Conservation (phyloP, 352 stramenopile species). For the Phytophthora rubi region DNA sequence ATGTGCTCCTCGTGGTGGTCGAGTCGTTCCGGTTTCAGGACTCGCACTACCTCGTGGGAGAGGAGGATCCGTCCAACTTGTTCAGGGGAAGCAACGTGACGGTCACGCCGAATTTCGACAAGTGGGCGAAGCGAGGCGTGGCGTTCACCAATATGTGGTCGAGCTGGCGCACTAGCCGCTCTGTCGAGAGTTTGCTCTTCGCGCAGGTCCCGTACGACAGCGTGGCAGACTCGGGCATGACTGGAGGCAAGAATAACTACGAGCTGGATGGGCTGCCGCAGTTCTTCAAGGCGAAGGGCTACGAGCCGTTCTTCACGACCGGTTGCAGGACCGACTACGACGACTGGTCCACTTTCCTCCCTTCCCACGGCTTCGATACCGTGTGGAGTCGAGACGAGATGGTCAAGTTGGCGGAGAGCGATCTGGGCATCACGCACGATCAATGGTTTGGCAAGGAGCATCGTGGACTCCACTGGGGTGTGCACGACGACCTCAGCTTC, state of each 20-base stretch:
- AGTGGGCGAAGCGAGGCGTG: slow-evolving; percentile 51
- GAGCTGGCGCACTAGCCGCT: slow-evolving; percentile 57
- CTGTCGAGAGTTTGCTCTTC: slow-evolving; percentile 54
- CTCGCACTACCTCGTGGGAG: slow-evolving; percentile 53
- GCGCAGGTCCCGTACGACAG: slow-evolving; percentile 51
- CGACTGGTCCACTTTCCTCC: slow-evolving; percentile 51
- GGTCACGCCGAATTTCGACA: slow-evolving; percentile 54
- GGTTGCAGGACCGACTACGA: slow-evolving; percentile 52
- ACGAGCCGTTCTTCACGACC: slow-evolving; percentile 54
- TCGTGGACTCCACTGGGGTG: slow-evolving; percentile 37
- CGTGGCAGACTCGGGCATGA: slow-evolving; percentile 36
- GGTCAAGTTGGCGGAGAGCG: slow-evolving; percentile 34
- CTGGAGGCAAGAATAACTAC: slow-evolving; percentile 23
- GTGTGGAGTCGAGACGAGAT: slow-evolving; percentile 44
- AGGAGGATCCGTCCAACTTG: slow-evolving; percentile 47
- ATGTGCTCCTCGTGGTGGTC: slow-evolving; percentile 54
- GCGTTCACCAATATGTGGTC: slow-evolving; percentile 65
- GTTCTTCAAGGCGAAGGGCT: slow-evolving; percentile 53
- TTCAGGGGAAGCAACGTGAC: slow-evolving; percentile 29
- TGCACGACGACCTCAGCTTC: slow-evolving; percentile 60
- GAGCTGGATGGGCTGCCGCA: slow-evolving; percentile 48
- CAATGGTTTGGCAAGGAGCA: slow-evolving; percentile 35
- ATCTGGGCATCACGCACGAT: slow-evolving; percentile 38
- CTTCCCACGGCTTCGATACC: slow-evolving; percentile 51
- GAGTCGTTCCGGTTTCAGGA: slow-evolving; percentile 65